Conservation (phyloP, 1,284 basidiomycete genomes). For the Rhodotorula sp. region DNA sequence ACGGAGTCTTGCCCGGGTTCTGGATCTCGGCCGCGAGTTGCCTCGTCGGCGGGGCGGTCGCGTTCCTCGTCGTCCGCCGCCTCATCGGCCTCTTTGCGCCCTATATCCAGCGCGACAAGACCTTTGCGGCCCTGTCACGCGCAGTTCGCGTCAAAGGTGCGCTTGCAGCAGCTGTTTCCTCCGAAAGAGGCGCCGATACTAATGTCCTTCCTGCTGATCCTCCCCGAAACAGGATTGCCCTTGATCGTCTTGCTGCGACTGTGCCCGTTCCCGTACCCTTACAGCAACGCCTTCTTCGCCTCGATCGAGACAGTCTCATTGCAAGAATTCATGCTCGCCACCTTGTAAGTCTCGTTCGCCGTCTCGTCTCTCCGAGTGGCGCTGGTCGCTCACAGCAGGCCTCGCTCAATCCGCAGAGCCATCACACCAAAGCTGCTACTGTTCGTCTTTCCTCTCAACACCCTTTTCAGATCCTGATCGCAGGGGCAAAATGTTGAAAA, state of each 20-base stretch:
- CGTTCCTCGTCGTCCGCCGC: constrained; percentile 54
- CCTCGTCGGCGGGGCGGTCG: constrained; percentile 64
- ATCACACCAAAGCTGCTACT: constrained; percentile 68
- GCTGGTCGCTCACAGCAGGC: background rate
- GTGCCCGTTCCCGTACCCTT: constrained; percentile 68
- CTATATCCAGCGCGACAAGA: constrained; percentile 28
- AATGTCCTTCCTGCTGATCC: background rate
- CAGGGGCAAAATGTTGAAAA: background rate
- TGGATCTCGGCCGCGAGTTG: constrained; percentile 62
- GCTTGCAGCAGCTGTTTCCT: background rate
- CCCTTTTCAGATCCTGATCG: too few relatives aligned
- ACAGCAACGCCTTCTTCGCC: constrained; percentile 62
- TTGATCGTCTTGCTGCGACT: constrained; percentile 69
- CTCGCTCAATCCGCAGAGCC: constrained; percentile 47
- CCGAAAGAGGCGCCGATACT: background rate
- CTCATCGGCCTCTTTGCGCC: constrained; percentile 27
- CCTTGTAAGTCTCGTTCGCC: constrained; percentile 33
- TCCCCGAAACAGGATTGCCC: constrained; percentile 57
- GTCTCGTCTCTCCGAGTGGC: background rate
- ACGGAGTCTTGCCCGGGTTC: constrained; percentile 69
- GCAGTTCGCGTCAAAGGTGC: constrained; percentile 61
- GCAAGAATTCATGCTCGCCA: constrained; percentile 72
- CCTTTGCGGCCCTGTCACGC: constrained; percentile 45
- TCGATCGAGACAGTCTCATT: constrained; percentile 71
- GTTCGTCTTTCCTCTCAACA: background rate